These are phyloP conservation scores for Margaritispora aquatica DNA, from an alignment of 495 filamentous ascomycete species.

Conservation along the genomic window DNA sequence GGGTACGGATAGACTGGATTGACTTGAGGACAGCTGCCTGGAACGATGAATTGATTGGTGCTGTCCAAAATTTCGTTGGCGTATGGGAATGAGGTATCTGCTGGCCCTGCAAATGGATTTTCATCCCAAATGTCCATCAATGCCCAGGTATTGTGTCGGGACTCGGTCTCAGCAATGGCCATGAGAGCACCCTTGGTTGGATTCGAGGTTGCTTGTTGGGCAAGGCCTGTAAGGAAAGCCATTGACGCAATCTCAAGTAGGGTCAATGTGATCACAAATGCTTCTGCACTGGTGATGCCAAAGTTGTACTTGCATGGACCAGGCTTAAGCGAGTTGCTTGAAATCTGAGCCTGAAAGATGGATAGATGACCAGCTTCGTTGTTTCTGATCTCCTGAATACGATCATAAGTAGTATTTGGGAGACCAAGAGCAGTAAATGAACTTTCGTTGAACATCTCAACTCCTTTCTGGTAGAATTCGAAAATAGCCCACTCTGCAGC, in stretches of 20 bases:
- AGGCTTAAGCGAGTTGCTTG: slow-evolving; percentile 43
- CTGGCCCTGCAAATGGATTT: slow-evolving; percentile 42
- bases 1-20: slow-evolving; percentile 45
- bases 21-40: slow-evolving; percentile 39
- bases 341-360: slow-evolving; percentile 49
- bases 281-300: slow-evolving; percentile 28
- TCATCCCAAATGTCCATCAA: slow-evolving; percentile 44
- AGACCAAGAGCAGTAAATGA: slow-evolving; percentile 36
- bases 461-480: slow-evolving; percentile 45
- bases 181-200: slow-evolving; percentile 37
- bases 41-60: slow-evolving; percentile 42
- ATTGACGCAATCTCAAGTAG: slow-evolving; percentile 47
- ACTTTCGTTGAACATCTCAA: slow-evolving; percentile 37
- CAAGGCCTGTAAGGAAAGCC: slow-evolving; percentile 46
- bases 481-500: slow-evolving; percentile 50
- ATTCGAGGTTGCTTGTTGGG: slow-evolving; percentile 33
- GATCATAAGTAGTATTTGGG: slow-evolving; percentile 39
- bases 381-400: slow-evolving; percentile 47
- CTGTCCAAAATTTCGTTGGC: slow-evolving; percentile 46
- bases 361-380: slow-evolving; percentile 51
- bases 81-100: slow-evolving; percentile 47
- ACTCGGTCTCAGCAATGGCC: slow-evolving; percentile 42
- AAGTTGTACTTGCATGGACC: slow-evolving; percentile 44
- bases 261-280: slow-evolving; percentile 40
- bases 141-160: slow-evolving; percentile 44